Evolutionary conservation across 2,329 filamentous ascomycete genomes (phyloP), one percentile per base, ranked within the genome.

Genomic region (Ascochyta pisi): DNA sequence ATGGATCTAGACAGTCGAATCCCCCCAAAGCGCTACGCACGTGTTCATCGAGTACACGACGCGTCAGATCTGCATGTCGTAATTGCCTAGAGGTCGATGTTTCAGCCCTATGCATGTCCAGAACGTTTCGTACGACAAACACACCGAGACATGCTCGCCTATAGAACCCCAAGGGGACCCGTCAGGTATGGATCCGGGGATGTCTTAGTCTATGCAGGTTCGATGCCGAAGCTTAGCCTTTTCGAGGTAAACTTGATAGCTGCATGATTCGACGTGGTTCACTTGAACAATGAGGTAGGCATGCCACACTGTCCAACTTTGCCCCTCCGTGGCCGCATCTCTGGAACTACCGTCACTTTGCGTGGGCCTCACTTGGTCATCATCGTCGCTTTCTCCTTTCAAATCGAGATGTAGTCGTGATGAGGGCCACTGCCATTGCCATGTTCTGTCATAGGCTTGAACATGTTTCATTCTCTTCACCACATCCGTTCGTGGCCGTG

Each of bases 41-140:
- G n/a, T 35, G 31, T 19, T 19, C 23, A 31, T 29, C 19, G 19
- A 26, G 24, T 12, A 41, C 39, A 26, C 34, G 16, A 23, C 31
- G 39, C 43, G 27, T 49, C 49, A 49, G 22, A 40, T 16, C 13
- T 34, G 19, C 39, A 42, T 16, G 49, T 61, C 29, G 50, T 42
- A 50, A 42, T 48, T 44, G 46, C 61, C 67, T 68, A 65, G 64
- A 52, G 51, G 58, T 38, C 40, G 16, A 47, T 64, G 62, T 66
- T 59, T 69, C 66, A 70, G 65, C 66, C 67, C 50, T 71, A 70
- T 56, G 61, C 58, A 62, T 54, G 58, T 65, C 67, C 62, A 69
- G 67, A 67, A 63, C 64, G 60, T 62, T 46, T 56, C 43, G 63
- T 62, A 53, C 60, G 58, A 59, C 54, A 42, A 56, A 43, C 38